Evolutionary conservation across 305 asterid species (phyloP).

Genomic region (Coffea humblotiana): DNA sequence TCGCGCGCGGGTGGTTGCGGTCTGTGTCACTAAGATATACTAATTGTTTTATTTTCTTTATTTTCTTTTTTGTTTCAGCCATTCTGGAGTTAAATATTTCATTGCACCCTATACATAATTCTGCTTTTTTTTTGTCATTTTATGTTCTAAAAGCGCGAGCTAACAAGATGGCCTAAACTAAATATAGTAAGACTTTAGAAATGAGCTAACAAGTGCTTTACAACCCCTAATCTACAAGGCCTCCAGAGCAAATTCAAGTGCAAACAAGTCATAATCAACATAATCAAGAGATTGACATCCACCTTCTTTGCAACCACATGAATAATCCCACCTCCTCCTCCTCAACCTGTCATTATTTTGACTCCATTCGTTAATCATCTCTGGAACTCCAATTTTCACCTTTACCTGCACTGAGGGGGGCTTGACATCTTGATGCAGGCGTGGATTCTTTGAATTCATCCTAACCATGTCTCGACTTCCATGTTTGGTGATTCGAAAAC

Average conservation of each 20-base stretch:
- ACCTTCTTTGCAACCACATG: slow-evolving; percentile 25
- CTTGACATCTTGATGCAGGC: slow-evolving; percentile 20
- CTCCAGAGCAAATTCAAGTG: slow-evolving; percentile 27
- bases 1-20: too few relatives aligned
- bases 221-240: slow-evolving; percentile 10
- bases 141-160: too few relatives aligned
- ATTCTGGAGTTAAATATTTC: too few relatives aligned
- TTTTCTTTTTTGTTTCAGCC: too few relatives aligned
- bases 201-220: too few relatives aligned
- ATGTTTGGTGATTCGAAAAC: slow-evolving; percentile 27
- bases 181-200: too few relatives aligned
- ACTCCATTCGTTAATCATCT: not conserved
- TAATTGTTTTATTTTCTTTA: too few relatives aligned
- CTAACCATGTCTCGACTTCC: slow-evolving; percentile 56
- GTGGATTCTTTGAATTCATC: slow-evolving; percentile 32
- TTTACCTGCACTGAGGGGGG: slow-evolving; percentile 22
- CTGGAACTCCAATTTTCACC: slow-evolving; percentile 16
- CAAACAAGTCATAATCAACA: slow-evolving; percentile 21
- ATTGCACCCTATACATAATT: too few relatives aligned
- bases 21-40: too few relatives aligned
- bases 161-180: too few relatives aligned
- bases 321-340: not conserved
- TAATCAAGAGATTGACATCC: slow-evolving; percentile 18
- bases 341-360: not conserved
- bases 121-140: too few relatives aligned